A percentile compares a stretch with the other conserved stretches of the same genome.
Conservation (phyloP, 176 grass and related monocot species). For the Otatea glauca region DNA sequence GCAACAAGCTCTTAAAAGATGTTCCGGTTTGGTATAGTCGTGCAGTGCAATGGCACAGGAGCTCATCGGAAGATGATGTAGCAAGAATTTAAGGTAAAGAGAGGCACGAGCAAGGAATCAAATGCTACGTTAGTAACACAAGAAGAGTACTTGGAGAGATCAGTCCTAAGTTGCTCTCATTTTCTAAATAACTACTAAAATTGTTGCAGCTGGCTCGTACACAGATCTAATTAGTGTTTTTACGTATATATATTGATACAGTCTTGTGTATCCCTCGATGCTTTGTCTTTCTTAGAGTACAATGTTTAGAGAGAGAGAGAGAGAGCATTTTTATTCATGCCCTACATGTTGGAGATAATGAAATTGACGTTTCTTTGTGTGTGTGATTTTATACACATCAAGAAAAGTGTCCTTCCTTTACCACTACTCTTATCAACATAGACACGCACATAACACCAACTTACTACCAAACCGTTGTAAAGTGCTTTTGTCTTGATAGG, state of each 20-base stretch:
- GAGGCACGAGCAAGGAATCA: conserved; percentile 45
- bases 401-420: conserved; percentile 48
- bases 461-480: conserved; percentile 54
- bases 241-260: background rate
- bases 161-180: background rate
- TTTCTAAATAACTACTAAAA: background rate
- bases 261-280: background rate
- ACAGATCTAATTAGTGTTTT: background rate
- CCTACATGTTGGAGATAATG: conserved; percentile 47
- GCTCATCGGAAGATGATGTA: conserved; percentile 7
- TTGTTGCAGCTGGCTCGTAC: background rate
- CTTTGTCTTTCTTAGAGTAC: background rate
- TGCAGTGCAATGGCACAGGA: conserved; percentile 44
- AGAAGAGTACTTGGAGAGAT: background rate
- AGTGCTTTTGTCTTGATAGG: conserved; percentile 48
- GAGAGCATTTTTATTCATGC: conserved; percentile 18
- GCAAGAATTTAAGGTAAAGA: conserved; percentile 7
- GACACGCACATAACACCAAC: conserved; percentile 41
- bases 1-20: conserved; percentile 58
- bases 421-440: conserved; percentile 47
- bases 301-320: background rate
- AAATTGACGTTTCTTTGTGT: conserved; percentile 12
- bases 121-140: background rate
- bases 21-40: conserved; percentile 45
- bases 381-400: conserved; percentile 40